Evolutionary conservation across 352 stramenopile genomes (phyloP), one percentile per base, ranked within the genome.

Genomic region (Pythium dissimile): DNA sequence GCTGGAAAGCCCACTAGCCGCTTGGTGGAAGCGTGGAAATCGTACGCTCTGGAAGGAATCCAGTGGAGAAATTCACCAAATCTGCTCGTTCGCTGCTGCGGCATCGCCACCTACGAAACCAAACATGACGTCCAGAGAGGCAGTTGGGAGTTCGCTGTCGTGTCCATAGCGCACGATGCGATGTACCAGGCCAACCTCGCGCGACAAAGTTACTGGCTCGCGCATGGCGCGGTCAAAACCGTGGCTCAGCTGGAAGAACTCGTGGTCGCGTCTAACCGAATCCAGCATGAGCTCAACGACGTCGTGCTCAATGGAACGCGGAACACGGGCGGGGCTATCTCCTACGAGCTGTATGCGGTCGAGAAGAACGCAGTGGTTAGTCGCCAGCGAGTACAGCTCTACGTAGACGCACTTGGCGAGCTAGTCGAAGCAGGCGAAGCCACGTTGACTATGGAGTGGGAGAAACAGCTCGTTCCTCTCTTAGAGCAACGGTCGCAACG

Each of bases 81-180:
- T 20, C 28, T 58, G 38, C 35, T 58, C 3, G 27, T 32, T 12
- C 5, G 30, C 9, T 58, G 50, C 20, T 58, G 50, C 42, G 37
- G 50, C 0, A 28, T 58, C 28, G 38, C 50, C 1, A 58, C 31
- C 10, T 32, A 55, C 16, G 16, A n/a, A 3, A n/a, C 9, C 4
- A 13, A 11, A 30, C 9, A 52, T 21, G 13, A 13, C 1, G 45
- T 59, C 8, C 52, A 32, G 34, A 27, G 39, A 37, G 75, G 75
- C 5, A 84, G 73, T 32, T 88, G 77, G 77, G 73, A 84, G 37
- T 84, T 84, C 63, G 77, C 67, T 13, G 67, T 67, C 2, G 54
- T 69, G 15, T 75, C 68, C 5, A 84, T 88, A 52, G 52, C 52
- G n/a, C 71, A 80, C 37, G 77, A 86, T 35, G 71, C 62, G 6